These are phyloP conservation scores for Microglena sp. DNA, from an alignment of 139 green algal genomes.

Conservation along the genomic window DNA sequence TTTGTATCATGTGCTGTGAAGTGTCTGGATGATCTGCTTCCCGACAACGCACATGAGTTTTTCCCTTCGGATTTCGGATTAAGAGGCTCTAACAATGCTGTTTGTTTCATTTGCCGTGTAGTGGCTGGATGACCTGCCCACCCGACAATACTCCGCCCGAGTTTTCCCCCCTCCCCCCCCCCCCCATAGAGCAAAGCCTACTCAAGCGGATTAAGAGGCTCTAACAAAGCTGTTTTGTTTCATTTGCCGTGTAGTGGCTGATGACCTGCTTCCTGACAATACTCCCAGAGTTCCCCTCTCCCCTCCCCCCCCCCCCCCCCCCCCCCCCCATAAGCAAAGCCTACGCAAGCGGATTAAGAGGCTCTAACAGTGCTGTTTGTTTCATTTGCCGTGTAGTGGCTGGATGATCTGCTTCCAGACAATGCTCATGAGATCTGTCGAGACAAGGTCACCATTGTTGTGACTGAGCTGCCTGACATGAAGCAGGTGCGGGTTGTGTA, in stretches of 20 bases:
- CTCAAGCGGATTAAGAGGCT: no score
- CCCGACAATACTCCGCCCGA: no score
- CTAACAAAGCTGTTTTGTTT: neutral
- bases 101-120: no score
- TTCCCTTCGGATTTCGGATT: neutral
- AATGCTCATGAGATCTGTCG: conserved; percentile 35
- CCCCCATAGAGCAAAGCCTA: no score
- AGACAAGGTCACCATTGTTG: conserved; percentile 24
- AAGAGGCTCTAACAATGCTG: no score
- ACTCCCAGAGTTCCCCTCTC: neutral
- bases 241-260: neutral
- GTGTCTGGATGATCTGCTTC: neutral
- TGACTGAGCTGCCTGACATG: conserved; percentile 33
- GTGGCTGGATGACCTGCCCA: no score
- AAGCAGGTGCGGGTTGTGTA: no score
- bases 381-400: conserved; percentile 26
- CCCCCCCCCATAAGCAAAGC: no score
- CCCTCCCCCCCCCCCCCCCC: neutral
- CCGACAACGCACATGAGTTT: neutral
- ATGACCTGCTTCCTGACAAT: neutral
- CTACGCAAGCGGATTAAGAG: no score
- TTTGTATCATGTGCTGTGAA: neutral
- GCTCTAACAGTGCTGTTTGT: neutral
- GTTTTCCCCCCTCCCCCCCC: no score
- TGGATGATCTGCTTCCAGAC: conserved; percentile 39